phyloP scores from a whole-genome alignment of 208 protist genomes.

The Crithidia expoeki region DNA sequence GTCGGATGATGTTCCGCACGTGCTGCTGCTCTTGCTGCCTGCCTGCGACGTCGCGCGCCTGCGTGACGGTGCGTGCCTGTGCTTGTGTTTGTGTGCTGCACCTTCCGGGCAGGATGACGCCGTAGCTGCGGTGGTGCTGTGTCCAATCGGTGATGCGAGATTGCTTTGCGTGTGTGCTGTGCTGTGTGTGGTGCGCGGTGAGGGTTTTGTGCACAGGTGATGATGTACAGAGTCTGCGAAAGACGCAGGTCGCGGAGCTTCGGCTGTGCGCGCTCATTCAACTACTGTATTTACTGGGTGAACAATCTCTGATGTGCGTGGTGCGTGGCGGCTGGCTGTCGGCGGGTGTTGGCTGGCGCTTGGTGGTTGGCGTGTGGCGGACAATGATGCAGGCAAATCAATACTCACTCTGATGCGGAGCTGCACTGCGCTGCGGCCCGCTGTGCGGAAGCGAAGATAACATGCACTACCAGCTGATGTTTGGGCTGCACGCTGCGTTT shows the following conservation, averaged over 20 bases:
- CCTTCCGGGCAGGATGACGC: conserved; percentile 15
- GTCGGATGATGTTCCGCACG: conserved; percentile 17
- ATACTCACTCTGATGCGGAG: conserved; percentile 52
- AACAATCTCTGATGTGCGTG: conserved; percentile 40
- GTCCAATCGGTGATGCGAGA: conserved; percentile 24
- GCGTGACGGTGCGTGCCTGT: conserved; percentile 2
- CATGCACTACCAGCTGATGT: conserved; percentile 65
- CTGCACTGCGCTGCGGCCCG: conserved; percentile 26
- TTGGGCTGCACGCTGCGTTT: neutral
- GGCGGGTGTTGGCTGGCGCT: neutral
- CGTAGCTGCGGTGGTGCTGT: conserved; percentile 15
- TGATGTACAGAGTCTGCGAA: conserved; percentile 38
- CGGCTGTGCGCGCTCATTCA: conserved; percentile 14
- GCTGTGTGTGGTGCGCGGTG: neutral
- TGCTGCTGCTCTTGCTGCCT: no score
- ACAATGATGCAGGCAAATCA: conserved; percentile 53
- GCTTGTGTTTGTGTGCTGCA: conserved; percentile 3
- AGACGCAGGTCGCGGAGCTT: conserved; percentile 26
- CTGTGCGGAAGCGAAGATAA: conserved; percentile 54
- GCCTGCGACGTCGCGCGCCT: no score
- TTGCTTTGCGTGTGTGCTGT: neutral
- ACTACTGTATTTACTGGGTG: conserved; percentile 40
- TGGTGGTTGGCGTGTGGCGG: neutral
- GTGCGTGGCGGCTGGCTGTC: neutral
- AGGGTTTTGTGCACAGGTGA: conserved; percentile 10